These are phyloP conservation scores for Phytopythium mirpurense DNA, from an alignment of 352 stramenopile genomes.

Conservation along the genomic window DNA sequence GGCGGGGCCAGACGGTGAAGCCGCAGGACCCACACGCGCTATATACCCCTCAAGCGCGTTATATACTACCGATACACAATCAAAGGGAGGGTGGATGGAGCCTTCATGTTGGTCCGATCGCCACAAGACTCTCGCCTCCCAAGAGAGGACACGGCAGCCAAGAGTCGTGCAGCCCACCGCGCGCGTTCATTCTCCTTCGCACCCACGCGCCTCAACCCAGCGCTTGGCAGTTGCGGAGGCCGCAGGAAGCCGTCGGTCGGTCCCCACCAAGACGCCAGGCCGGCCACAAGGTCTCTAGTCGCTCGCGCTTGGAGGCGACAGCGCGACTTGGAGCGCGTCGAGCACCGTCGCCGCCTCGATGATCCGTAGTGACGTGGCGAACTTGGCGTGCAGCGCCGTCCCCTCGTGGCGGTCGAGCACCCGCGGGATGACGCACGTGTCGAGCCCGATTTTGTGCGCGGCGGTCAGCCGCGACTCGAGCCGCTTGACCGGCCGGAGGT, in stretches of 20 bases:
- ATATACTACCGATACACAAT: slow-evolving; percentile 1
- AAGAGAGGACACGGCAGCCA: too few relatives aligned
- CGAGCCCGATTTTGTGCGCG: slow-evolving; percentile 75
- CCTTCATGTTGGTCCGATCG: not conserved
- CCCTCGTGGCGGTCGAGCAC: slow-evolving; percentile 38
- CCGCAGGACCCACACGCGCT: too few relatives aligned
- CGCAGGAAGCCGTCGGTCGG: too few relatives aligned
- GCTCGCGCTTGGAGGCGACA: slow-evolving; percentile 14
- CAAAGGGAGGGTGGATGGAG: not conserved
- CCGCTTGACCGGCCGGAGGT: slow-evolving; percentile 79
- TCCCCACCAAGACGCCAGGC: too few relatives aligned
- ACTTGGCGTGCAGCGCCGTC: slow-evolving; percentile 44
- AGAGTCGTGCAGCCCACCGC: too few relatives aligned
- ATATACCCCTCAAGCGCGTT: not conserved
- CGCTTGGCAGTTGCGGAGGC: too few relatives aligned
- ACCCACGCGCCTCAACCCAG: too few relatives aligned
- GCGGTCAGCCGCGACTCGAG: slow-evolving; percentile 73
- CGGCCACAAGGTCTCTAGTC: not conserved
- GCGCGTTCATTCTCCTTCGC: too few relatives aligned
- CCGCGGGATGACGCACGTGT: slow-evolving; percentile 66
- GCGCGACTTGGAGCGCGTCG: slow-evolving; percentile 57
- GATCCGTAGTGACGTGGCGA: slow-evolving; percentile 42
- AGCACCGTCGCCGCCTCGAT: slow-evolving; percentile 61
- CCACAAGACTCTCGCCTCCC: too few relatives aligned
- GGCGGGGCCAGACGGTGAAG: not conserved